Percentiles rank a stretch among this genome's conserved stretches.
phyloP scores from a whole-genome alignment of 2,329 filamentous ascomycete genomes.

The Septoria linicola region DNA sequence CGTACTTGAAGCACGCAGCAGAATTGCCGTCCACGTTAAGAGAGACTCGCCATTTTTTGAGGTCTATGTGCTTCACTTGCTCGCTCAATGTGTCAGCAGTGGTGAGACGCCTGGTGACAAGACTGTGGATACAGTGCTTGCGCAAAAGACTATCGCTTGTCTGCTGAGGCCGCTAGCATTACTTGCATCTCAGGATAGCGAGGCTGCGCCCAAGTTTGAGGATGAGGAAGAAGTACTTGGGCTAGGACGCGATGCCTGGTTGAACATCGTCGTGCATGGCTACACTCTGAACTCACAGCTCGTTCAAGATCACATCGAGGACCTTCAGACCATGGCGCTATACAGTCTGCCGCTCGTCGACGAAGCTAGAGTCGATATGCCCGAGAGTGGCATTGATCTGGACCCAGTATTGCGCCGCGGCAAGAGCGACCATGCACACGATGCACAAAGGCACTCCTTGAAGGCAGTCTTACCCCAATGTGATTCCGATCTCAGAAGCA shows the following conservation, averaged over 20 bases:
- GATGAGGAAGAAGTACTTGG: slow-evolving; percentile 49
- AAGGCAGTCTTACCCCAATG: slow-evolving; percentile 71
- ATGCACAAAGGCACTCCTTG: slow-evolving; percentile 77
- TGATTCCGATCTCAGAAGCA: slow-evolving; percentile 71
- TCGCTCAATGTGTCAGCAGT: slow-evolving; percentile 85
- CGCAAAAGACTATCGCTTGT: slow-evolving; percentile 82
- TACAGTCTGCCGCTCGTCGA: slow-evolving; percentile 85
- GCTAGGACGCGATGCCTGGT: slow-evolving; percentile 86
- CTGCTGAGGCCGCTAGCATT: slow-evolving; percentile 84
- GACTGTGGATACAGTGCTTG: slow-evolving; percentile 61
- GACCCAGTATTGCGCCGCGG: slow-evolving; percentile 90
- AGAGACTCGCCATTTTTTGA: slow-evolving; percentile 73
- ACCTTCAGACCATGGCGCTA: slow-evolving; percentile 79
- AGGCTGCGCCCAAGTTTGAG: slow-evolving; percentile 50
- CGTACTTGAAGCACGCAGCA: slow-evolving; percentile 73
- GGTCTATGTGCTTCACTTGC: slow-evolving; percentile 77
- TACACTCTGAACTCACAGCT: slow-evolving; percentile 74
- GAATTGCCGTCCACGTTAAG: slow-evolving; percentile 69
- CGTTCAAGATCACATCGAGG: slow-evolving; percentile 69
- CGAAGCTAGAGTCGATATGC: slow-evolving; percentile 81
- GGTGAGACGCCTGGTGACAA: slow-evolving; percentile 69
- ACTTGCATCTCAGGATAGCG: slow-evolving; percentile 66
- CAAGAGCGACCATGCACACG: slow-evolving; percentile 73
- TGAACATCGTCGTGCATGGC: slow-evolving; percentile 93
- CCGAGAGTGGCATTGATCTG: slow-evolving; percentile 94